Evolutionary conservation across 768 basidiomycete genomes (phyloP).

Genomic region (Tephrocybe sp.): DNA sequence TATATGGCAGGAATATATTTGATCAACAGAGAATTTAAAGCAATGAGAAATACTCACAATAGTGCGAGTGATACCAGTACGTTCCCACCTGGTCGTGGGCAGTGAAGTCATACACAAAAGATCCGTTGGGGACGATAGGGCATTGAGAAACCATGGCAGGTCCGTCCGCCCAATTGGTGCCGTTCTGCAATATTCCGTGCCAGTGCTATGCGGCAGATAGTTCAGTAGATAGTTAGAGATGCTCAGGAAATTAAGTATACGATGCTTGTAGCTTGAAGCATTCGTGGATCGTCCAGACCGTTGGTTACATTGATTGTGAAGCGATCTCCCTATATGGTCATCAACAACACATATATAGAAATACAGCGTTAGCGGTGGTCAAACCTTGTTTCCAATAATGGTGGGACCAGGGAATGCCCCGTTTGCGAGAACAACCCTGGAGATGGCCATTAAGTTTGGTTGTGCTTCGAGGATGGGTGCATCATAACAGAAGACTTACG

Average conservation of each 20-base stretch:
- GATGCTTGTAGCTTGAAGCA: not conserved
- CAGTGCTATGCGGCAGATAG: not conserved
- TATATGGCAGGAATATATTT: slow-evolving; percentile 32
- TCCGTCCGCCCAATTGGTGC: slow-evolving; percentile 3
- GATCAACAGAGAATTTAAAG: slow-evolving; percentile 22
- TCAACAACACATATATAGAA: not conserved
- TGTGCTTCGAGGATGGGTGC: not conserved
- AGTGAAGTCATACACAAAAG: slow-evolving; percentile 35
- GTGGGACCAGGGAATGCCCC: slow-evolving; percentile 1
- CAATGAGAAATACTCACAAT: slow-evolving; percentile 17
- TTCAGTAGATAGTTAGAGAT: not conserved
- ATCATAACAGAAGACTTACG: not conserved
- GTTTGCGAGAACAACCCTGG: slow-evolving; percentile 3
- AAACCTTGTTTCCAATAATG: not conserved
- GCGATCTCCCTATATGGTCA: not conserved
- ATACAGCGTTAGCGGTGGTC: not conserved
- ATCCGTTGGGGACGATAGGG: slow-evolving; percentile 12
- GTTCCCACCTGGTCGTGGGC: slow-evolving; percentile 18
- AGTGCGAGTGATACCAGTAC: slow-evolving; percentile 23
- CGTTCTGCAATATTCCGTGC: slow-evolving; percentile 6
- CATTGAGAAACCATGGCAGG: slow-evolving; percentile 4
- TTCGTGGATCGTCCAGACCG: not conserved
- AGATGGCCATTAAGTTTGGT: not conserved
- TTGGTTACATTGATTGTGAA: slow-evolving; percentile 5
- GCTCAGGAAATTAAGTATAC: not conserved